A percentile compares a stretch with the other conserved stretches of the same genome.
phyloP scores from a whole-genome alignment of 257 asterid species.

The Nicotiana sylvestris region DNA sequence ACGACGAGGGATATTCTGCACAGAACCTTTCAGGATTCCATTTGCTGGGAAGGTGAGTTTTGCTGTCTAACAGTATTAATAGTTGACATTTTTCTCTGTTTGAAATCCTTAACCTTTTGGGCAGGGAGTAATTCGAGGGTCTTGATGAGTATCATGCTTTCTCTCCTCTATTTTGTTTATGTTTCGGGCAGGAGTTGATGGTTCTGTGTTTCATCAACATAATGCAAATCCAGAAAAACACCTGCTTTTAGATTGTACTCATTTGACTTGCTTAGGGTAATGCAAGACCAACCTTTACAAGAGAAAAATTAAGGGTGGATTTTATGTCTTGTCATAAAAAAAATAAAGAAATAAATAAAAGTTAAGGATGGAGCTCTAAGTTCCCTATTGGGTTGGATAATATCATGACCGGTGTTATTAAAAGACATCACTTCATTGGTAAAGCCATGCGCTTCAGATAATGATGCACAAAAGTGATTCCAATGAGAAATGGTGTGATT shows the following conservation, averaged over 20 bases:
- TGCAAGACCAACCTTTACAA: neutral
- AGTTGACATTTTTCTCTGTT: neutral
- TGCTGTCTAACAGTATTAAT: neutral
- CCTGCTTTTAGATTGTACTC: neutral
- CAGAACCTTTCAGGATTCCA: constrained; percentile 97
- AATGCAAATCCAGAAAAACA: neutral
- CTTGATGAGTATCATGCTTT: neutral
- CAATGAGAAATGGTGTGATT: neutral
- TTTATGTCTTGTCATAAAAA: neutral
- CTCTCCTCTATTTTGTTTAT: neutral
- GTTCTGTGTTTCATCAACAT: neutral
- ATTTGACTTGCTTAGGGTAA: constrained; percentile 1
- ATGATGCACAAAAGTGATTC: neutral
- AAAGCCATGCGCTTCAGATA: neutral
- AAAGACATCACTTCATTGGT: neutral
- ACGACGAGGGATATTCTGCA: constrained; percentile 89
- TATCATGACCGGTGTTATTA: neutral
- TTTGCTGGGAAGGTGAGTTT: constrained; percentile 90
- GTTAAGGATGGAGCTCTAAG: neutral
- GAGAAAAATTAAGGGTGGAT: neutral
- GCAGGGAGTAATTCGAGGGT: neutral
- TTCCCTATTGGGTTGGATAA: neutral
- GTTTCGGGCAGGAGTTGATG: neutral
- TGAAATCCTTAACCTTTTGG: neutral
- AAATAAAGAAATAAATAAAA: neutral